phyloP scores from a whole-genome alignment of 2,329 filamentous ascomycete species.

The Fusarium globosum region DNA sequence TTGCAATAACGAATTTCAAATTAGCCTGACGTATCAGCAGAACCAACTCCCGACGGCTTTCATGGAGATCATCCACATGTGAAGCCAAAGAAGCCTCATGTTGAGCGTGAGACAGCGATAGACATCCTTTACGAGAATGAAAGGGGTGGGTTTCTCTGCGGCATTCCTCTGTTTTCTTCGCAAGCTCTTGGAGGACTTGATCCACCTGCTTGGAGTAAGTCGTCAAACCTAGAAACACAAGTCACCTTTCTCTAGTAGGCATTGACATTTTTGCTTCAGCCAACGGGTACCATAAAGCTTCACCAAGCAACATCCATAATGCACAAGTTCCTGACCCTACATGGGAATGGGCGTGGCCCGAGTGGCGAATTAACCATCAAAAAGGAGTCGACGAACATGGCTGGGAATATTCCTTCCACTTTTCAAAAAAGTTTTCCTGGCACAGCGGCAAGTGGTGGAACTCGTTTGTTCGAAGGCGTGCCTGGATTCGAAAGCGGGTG shows the following conservation, averaged over 20 bases:
- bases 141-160: constrained; percentile 88
- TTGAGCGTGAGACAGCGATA: constrained; percentile 68
- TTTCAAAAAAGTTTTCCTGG: constrained; percentile 80
- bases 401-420: constrained; percentile 96
- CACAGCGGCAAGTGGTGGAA: constrained; percentile 93
- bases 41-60: constrained; percentile 46
- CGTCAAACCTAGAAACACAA: not conserved
- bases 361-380: constrained; percentile 76
- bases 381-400: constrained; percentile 84
- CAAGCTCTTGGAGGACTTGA: constrained; percentile 88
- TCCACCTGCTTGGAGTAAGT: constrained; percentile 79
- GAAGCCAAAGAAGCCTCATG: constrained; percentile 47
- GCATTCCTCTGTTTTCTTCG: constrained; percentile 87
- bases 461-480: constrained; percentile 89
- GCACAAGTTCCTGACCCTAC: constrained; percentile 94
- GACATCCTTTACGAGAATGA: constrained; percentile 97
- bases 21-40: constrained; percentile 36
- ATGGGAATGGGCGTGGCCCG: constrained; percentile 87
- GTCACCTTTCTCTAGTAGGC: not conserved
- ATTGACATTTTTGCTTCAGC: constrained; percentile 51
- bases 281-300: constrained; percentile 71
- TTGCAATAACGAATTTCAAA: not conserved
- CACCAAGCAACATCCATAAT: constrained; percentile 77
- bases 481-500: constrained; percentile 86
- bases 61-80: constrained; percentile 48